Conservation (phyloP, 305 asterid species). For the Fraxinus paxiana region DNA sequence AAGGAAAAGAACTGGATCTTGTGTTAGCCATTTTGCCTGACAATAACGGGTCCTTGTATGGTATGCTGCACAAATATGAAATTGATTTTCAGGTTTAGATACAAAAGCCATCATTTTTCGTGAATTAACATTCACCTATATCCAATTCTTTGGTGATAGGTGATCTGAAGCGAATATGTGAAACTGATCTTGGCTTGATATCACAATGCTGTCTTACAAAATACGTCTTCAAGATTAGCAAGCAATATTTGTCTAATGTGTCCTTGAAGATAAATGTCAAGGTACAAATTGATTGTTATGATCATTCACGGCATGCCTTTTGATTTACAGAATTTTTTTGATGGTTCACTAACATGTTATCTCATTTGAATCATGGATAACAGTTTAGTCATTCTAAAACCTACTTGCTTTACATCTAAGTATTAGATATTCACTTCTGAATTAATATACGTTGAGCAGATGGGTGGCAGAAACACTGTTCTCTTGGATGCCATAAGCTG, state of each 20-base stretch:
- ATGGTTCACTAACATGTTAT: not conserved
- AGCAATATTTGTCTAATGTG: conserved; percentile 98
- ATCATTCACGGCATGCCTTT: not conserved
- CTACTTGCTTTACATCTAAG: not conserved
- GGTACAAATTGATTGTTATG: conserved; percentile 32
- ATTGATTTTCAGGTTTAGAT: not conserved
- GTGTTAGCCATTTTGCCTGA: conserved; percentile 87
- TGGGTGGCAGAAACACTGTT: conserved; percentile 98
- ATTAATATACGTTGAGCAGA: conserved; percentile 37
- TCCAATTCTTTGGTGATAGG: conserved; percentile 38
- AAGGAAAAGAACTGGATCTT: conserved; percentile 94
- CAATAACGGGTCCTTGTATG: conserved; percentile 86
- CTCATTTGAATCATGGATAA: not conserved
- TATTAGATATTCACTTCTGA: not conserved
- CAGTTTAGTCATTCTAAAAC: not conserved
- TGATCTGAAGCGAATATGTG: conserved; percentile 92
- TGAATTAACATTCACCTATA: not conserved
- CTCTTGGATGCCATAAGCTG: conserved; percentile 93
- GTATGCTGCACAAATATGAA: conserved; percentile 31
- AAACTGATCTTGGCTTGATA: conserved; percentile 93
- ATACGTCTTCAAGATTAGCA: conserved; percentile 89
- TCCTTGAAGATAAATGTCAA: conserved; percentile 93
- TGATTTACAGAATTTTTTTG: not conserved
- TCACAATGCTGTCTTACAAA: conserved; percentile 97
- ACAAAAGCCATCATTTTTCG: not conserved